phyloP scores from a whole-genome alignment of 345 rosid species.

The Lumnitzera littorea region DNA sequence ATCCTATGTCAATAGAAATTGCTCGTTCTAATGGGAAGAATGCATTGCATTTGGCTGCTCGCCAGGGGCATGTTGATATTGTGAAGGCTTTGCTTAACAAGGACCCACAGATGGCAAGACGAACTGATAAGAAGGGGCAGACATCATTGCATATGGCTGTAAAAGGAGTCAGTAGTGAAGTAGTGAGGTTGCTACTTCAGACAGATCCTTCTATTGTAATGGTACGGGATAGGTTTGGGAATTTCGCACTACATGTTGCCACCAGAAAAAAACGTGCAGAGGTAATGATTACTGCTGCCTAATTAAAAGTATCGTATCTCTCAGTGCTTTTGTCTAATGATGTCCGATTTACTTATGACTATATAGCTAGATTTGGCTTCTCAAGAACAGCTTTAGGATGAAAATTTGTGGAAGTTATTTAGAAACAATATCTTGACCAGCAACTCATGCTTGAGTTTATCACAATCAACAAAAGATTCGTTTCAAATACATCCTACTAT shows the following conservation, averaged over 20 bases:
- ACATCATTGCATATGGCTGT: conserved; percentile 96
- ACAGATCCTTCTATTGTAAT: conserved; percentile 68
- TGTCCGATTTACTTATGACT: too few species aligned
- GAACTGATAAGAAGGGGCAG: conserved; percentile 91
- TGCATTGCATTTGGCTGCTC: conserved; percentile 82
- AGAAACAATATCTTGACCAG: too few species aligned
- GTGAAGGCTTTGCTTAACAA: conserved; percentile 55
- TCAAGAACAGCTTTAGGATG: too few species aligned
- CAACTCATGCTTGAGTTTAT: too few species aligned
- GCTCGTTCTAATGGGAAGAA: conserved; percentile 77
- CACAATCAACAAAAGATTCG: too few species aligned
- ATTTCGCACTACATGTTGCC: conserved; percentile 76
- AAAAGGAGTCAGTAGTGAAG: conserved; percentile 67
- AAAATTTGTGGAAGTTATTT: too few species aligned
- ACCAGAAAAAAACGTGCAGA: conserved; percentile 77
- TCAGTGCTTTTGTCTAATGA: not conserved
- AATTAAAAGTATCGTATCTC: not conserved
- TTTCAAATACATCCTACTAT: too few species aligned
- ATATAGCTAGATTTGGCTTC: too few species aligned
- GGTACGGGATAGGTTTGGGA: conserved; percentile 84
- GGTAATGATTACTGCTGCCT: conserved; percentile 28
- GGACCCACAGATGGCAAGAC: conserved; percentile 70
- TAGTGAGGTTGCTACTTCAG: conserved; percentile 62
- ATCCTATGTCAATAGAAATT: conserved; percentile 52
- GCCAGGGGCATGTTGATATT: conserved; percentile 84